Base-by-base conservation (phyloP, 208 protist species). In the Leishmania tarentolae region DNA sequence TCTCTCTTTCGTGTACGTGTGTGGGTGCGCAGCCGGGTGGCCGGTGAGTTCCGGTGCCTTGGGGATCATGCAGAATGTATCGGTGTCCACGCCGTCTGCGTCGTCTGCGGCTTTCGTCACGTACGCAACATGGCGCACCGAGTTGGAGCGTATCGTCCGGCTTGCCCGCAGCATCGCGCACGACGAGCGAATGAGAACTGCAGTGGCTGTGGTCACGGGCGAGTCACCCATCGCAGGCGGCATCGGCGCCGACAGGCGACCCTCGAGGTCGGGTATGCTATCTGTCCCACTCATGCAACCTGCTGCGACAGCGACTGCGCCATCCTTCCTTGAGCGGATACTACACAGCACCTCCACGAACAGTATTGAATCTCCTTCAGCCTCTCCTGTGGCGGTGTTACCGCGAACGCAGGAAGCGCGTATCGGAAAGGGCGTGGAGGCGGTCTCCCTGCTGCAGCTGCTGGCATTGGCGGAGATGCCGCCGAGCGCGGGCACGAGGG, bases 381-480 rank as follows among this genome's bases (percentile, higher is more conserved):
- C 37, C 52, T 65, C 73, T n/a, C 31, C 53, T 31, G 35, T 44
- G 73, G 13, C 73, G 31, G 9, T 53, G 35, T 44, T 63, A 31
- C 72, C 72, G 15, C 0, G 17, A 61, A 44, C 50, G 3, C 72
- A 61, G 15, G 31, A 5, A 50, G 19, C 35, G 47, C 31, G 72
- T 37, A 7, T 53, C n/a, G 47, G 31, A 50, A 61, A 17, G 31
- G 68, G 24, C 31, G 13, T 19, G 31, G 46, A 75, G n/a, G 47
- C 13, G 1, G 31, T 61, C 9, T 42, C 47, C 9, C 76, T 85
- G 3, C 75, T 78, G 31, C 76, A 85, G 68, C 76, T 85, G 57
- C 53, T 85, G n/a, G 66, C 81, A 3, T 44, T 78, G 42, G 76
- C 76, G 3, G 75, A 84, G 70, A 76, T 84, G 75, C 76, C 81